Evolutionary conservation across 805 yeast genomes (phyloP).

Genomic region (Barnettozyma vustinii): DNA sequence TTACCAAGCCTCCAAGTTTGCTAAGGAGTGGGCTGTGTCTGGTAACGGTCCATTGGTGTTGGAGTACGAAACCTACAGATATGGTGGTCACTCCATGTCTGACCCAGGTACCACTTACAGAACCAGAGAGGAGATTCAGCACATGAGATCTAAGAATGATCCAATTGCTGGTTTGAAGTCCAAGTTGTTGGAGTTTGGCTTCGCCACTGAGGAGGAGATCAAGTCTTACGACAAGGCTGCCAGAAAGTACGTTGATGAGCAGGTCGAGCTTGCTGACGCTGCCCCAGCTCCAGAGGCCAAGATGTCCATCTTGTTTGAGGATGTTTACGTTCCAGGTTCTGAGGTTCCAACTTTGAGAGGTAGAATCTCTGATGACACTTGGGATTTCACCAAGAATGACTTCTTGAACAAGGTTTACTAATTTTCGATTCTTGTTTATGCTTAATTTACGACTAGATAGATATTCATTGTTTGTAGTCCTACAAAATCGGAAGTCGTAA

Average conservation of each 20-base stretch:
- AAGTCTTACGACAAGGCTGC: constrained; percentile 94
- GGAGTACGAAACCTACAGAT: constrained; percentile 98
- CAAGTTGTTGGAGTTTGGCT: constrained; percentile 70
- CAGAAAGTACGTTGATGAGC: constrained; percentile 92
- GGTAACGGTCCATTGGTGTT: constrained; percentile 96
- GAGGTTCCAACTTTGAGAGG: constrained; percentile 94
- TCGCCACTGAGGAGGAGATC: constrained; percentile 93
- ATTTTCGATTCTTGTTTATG: not conserved
- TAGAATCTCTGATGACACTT: constrained; percentile 92
- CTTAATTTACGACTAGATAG: constrained; percentile 1
- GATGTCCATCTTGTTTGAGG: constrained; percentile 92
- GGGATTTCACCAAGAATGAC: constrained; percentile 59
- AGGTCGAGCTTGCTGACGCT: constrained; percentile 88
- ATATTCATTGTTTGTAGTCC: not conserved
- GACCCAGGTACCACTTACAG: constrained; percentile 99
- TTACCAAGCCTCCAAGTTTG: constrained; percentile 93
- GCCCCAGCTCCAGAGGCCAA: constrained; percentile 94
- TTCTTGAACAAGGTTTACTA: constrained; percentile 33
- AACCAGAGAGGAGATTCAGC: constrained; percentile 99
- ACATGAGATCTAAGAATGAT: constrained; percentile 97
- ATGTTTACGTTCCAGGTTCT: constrained; percentile 91
- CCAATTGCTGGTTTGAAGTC: constrained; percentile 96
- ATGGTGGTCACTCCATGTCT: constrained; percentile 99
- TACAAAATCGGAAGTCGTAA: not conserved
- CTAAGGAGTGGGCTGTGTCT: constrained; percentile 89